These are phyloP conservation scores for Lepidium aucheri DNA, from an alignment of 345 rosid species.

Conservation along the genomic window DNA sequence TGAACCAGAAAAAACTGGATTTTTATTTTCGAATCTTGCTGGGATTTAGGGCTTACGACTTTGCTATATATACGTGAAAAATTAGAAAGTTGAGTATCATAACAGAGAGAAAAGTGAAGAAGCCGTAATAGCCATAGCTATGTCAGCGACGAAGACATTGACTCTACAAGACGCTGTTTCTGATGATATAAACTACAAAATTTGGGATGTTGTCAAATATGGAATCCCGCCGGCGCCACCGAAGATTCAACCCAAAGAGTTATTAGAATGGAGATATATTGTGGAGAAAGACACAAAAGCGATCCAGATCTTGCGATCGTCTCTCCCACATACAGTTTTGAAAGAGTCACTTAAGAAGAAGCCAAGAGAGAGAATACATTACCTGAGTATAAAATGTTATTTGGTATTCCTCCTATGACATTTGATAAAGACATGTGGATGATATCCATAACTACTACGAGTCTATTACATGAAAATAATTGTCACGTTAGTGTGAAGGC, in stretches of 20 bases:
- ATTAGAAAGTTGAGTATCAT: too few species aligned
- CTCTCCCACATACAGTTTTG: not conserved
- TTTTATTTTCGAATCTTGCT: not conserved
- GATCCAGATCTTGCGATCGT: not conserved
- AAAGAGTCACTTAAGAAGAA: not conserved
- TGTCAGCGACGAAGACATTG: not conserved
- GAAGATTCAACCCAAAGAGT: not conserved
- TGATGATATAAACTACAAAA: not conserved
- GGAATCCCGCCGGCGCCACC: not conserved
- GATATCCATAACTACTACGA: not conserved
- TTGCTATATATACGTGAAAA: not conserved
- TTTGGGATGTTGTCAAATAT: constrained; percentile 1
- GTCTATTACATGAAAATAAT: too few species aligned
- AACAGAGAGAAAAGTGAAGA: not conserved
- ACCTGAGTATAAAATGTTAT: not conserved
- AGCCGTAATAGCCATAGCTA: not conserved
- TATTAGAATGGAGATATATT: not conserved
- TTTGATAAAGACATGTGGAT: not conserved
- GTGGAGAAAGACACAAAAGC: not conserved
- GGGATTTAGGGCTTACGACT: not conserved
- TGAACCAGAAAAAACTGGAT: not conserved
- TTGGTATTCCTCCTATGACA: not conserved
- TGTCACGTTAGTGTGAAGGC: too few species aligned
- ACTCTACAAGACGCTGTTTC: not conserved
- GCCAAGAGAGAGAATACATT: too few species aligned